phyloP scores from a whole-genome alignment of 768 basidiomycete species.

The Calocybe indica region DNA sequence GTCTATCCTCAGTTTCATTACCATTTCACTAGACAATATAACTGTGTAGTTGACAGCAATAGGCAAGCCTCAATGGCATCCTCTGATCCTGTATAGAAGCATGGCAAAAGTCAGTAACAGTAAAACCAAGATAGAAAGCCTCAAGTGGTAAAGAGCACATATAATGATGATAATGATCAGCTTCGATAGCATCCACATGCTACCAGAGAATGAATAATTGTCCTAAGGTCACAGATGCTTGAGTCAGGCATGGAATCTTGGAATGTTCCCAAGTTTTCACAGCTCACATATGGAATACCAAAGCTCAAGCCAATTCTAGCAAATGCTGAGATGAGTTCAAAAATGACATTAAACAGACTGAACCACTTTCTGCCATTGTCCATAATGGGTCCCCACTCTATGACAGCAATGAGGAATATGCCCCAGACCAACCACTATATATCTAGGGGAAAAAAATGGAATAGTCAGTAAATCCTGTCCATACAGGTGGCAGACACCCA shows the following conservation, averaged over 20 bases:
- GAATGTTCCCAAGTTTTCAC: background rate
- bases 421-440: conserved; percentile 80
- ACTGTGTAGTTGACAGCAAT: conserved; percentile 62
- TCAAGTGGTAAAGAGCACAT: conserved; percentile 23
- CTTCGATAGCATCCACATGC: conserved; percentile 61
- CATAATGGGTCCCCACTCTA: conserved; percentile 56
- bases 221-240: no score
- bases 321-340: conserved; percentile 64
- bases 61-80: conserved; percentile 65
- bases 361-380: conserved; percentile 58
- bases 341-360: conserved; percentile 48
- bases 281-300: conserved; percentile 44
- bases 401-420: conserved; percentile 65
- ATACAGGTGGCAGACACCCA: conserved; percentile 20
- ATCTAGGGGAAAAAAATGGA: no score
- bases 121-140: no score
- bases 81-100: conserved; percentile 44
- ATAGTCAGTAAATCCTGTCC: background rate
- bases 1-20: no score
- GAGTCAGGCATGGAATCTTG: no score
- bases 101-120: background rate
- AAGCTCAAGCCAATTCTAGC: conserved; percentile 67
- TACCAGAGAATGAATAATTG: conserved; percentile 60
- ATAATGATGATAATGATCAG: conserved; percentile 68
- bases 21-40: conserved; percentile 30